phyloP scores from a whole-genome alignment of 441 rosid species.

The Adansonia grandidieri region DNA sequence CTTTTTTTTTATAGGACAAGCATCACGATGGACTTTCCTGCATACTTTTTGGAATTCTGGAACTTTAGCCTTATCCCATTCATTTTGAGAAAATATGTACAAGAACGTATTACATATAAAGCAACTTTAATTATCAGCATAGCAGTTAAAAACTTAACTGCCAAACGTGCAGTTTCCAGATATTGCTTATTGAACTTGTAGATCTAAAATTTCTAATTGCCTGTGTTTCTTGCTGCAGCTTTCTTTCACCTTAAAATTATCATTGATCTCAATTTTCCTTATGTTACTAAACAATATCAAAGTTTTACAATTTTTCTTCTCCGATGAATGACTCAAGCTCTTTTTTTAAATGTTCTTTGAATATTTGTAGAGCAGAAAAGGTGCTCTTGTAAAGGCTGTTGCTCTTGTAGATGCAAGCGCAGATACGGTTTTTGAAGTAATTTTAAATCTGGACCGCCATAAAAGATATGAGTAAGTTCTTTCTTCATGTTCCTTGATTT shows the following conservation, averaged over 20 bases:
- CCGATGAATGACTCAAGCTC: constrained; percentile 1
- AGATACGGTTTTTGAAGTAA: constrained; percentile 88
- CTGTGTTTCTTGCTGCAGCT: constrained; percentile 18
- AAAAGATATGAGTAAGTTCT: constrained; percentile 90
- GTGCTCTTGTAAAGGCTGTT: constrained; percentile 91
- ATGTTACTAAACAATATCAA: constrained; percentile 9
- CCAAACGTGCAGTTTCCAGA: not conserved
- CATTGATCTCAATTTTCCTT: not conserved
- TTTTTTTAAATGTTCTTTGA: constrained; percentile 27
- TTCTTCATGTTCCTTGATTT: constrained; percentile 25
- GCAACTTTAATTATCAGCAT: constrained; percentile 4
- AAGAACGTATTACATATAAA: not conserved
- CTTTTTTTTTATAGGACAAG: constrained; percentile 12
- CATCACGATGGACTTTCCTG: not conserved
- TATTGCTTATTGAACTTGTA: constrained; percentile 14
- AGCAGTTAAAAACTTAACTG: constrained; percentile 2
- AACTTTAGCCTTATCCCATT: not conserved
- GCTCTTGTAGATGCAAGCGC: constrained; percentile 87
- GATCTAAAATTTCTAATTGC: constrained; percentile 15
- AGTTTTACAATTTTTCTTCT: constrained; percentile 19
- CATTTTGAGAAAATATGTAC: not conserved
- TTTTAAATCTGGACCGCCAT: constrained; percentile 73
- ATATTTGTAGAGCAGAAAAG: constrained; percentile 68
- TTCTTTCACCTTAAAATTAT: constrained; percentile 8
- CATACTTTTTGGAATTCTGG: constrained; percentile 1